Evolutionary conservation across 2,329 filamentous ascomycete species (phyloP), one percentile per base, ranked within the genome.

Genomic region (Penicillium rolfsii): DNA sequence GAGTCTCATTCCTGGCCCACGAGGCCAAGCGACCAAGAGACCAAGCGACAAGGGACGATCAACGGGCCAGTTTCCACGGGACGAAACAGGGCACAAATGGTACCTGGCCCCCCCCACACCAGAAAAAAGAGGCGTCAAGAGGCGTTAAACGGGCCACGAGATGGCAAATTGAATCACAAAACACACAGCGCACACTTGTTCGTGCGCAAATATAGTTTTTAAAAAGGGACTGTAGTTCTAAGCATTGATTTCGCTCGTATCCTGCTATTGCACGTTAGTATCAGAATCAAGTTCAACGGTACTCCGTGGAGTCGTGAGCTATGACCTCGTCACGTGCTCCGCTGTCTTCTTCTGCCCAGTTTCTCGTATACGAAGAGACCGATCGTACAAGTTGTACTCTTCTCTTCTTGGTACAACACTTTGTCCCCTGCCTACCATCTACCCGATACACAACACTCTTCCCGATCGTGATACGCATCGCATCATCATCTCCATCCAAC

Each of bases 11-110:
- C 5, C 60, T 48, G 45, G 43, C 19, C 19, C 19, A 22, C 19
- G 19, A 22, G 19, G 19, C 19, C 19, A 22, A 22, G 19, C 19
- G 52, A 8, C 40, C 30, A 33, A 33, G 30, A 33, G 40, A 9
- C n/a, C 24, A 26, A 57, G 40, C 7, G 30, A 55, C 50, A 54
- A 53, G 62, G 43, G 24, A 63, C 59, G 62, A 48, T 30, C 45
- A 24, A 24, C 14, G 41, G 26, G 45, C 26, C 45, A 22, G 61
- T 62, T 67, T 68, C 67, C 66, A 64, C 66, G 64, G 66, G 57
- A 61, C 49, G 60, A 46, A 46, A 28, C 43, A 46, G n/a, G 43
- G 16, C 14, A 22, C n/a, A 19, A 41, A 9, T 28, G 2, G 30
- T 33, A 11, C 30, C 30, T 33, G 30, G 30, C 30, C 30, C 30